Evolutionary conservation across 2,329 filamentous ascomycete genomes (phyloP).

Genomic region (Chaetomium strumarium): DNA sequence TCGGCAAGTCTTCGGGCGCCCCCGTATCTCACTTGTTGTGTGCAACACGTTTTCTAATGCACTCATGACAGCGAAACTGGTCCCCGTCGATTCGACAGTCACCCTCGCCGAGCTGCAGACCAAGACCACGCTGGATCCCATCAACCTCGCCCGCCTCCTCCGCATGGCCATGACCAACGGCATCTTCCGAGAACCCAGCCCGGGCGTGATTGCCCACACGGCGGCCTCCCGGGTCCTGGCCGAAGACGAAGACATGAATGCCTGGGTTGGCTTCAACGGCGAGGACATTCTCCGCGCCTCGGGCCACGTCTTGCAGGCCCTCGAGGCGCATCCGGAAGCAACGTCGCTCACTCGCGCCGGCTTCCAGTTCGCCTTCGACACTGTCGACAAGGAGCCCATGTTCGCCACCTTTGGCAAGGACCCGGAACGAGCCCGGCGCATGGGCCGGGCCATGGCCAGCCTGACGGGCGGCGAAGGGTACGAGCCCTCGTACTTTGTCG

Average conservation of each 20-base stretch:
- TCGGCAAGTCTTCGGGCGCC: constrained; percentile 34
- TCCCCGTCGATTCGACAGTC: constrained; percentile 42
- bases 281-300: constrained; percentile 49
- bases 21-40: neutral
- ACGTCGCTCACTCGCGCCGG: constrained; percentile 43
- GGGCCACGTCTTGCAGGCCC: constrained; percentile 40
- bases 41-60: constrained; percentile 9
- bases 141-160: constrained; percentile 46
- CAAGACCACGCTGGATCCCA: constrained; percentile 41
- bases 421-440: constrained; percentile 41
- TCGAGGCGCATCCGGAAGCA: constrained; percentile 42
- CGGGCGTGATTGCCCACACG: constrained; percentile 49
- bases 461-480: constrained; percentile 52
- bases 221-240: constrained; percentile 47
- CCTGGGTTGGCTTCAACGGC: constrained; percentile 51
- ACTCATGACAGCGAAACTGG: constrained; percentile 38
- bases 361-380: constrained; percentile 47
- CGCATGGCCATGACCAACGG: constrained; percentile 53
- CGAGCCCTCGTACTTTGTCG: constrained; percentile 46
- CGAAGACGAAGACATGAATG: constrained; percentile 41
- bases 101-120: constrained; percentile 40
- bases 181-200: constrained; percentile 48
- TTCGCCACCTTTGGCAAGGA: constrained; percentile 48
- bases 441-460: constrained; percentile 50
- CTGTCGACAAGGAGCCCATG: constrained; percentile 47